Evolutionary conservation across 441 rosid genomes (phyloP), one percentile per base, ranked within the genome.

Genomic region (Dalechampia spathulata): DNA sequence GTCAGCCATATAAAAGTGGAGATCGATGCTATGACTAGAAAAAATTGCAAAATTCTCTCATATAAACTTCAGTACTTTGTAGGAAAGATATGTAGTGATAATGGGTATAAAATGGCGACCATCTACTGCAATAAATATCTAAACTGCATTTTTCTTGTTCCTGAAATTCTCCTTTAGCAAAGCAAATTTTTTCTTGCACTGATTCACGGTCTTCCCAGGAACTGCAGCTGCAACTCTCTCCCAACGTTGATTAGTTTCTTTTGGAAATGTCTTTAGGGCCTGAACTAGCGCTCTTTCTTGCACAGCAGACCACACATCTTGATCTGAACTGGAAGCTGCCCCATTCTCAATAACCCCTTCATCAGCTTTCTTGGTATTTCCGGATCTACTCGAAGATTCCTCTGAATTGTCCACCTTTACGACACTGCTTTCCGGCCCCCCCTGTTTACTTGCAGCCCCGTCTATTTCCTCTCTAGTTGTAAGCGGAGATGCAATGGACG

Each of bases 261-360:
- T 93, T 0, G 99, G 97, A 74, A 89, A 93, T 38, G 93, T 82
- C 78, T 90, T 93, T n/a, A 93, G 77, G 41, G 97, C 97, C 68
- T 87, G 97, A 69, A 93, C 82, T 64, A 93, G 75, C 25, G 97
- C 97, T 61, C 93, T 78, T 74, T 93, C 99, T 81, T 90, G 97
- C 51, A 83, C 95, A 62, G 85, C 71, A 50, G 95, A 87, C 99
- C 99, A 87, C 9, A 63, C 79, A 68, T 93, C 96, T 64, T 73
- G 70, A 16, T 93, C 96, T 12, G 82, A 72, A 70, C 66, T 71
- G n/a, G 74, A 69, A 27, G 83, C 50, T 55, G 40, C 57, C 44
- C 77, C 82, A 46, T 69, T 68, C 13, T 60, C 72, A 66, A 74
- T 43, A 22, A 60, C 51, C 21, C 19, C 57, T 50, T 58, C 78